phyloP scores from a whole-genome alignment of 495 filamentous ascomycete genomes.

The Saxispiralis lemnorum region DNA sequence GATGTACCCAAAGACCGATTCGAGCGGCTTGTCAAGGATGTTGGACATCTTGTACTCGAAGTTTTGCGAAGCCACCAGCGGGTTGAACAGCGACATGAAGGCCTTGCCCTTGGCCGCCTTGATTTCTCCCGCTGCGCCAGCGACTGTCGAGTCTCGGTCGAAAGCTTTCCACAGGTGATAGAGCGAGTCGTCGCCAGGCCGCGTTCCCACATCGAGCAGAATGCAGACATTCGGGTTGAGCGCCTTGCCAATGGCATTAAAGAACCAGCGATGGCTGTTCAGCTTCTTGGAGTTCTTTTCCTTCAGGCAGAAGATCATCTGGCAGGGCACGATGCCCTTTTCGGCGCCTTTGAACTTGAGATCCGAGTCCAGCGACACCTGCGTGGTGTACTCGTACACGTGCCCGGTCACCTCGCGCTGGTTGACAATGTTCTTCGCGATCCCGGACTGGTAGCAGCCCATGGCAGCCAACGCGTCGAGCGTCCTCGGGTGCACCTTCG shows the following conservation, averaged over 20 bases:
- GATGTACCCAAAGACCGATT: conserved; percentile 95
- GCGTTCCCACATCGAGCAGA: conserved; percentile 86
- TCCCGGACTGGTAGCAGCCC: conserved; percentile 97
- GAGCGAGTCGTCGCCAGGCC: conserved; percentile 67
- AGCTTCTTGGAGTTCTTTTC: conserved; percentile 96
- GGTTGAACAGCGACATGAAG: conserved; percentile 73
- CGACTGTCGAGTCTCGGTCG: conserved; percentile 89
- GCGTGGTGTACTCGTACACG: conserved; percentile 97
- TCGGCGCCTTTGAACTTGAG: conserved; percentile 98
- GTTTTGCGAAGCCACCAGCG: conserved; percentile 89
- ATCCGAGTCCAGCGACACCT: conserved; percentile 86
- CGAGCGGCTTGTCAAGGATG: conserved; percentile 91
- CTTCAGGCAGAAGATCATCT: conserved; percentile 97
- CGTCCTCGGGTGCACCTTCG: conserved; percentile 85
- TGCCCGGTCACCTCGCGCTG: conserved; percentile 68
- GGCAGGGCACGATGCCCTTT: conserved; percentile 95
- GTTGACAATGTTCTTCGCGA: conserved; percentile 97
- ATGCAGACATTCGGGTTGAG: conserved; percentile 94
- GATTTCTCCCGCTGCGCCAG: conserved; percentile 92
- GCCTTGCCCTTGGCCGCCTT: conserved; percentile 57
- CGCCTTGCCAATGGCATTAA: conserved; percentile 90
- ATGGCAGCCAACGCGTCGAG: conserved; percentile 92
- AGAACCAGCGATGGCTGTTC: conserved; percentile 98
- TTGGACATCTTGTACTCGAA: conserved; percentile 99
- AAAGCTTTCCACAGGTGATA: conserved; percentile 99